These are phyloP conservation scores for Amanita exitialis DNA, from an alignment of 768 basidiomycete species.

Conservation along the genomic window DNA sequence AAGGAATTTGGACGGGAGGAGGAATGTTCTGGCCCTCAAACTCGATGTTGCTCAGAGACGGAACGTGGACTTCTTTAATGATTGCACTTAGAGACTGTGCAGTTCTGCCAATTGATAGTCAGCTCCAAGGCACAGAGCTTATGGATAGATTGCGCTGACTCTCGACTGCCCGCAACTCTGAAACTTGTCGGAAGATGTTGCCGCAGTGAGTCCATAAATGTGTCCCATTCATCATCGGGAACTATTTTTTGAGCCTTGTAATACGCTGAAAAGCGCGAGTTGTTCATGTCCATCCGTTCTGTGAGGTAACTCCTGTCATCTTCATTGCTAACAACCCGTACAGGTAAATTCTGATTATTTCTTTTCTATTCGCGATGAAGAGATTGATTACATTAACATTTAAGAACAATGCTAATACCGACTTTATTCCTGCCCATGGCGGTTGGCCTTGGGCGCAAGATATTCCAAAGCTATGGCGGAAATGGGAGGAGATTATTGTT, in stretches of 20 bases:
- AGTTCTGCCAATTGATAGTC: slow-evolving; percentile 27
- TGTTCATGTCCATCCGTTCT: slow-evolving; percentile 36
- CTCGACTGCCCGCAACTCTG: slow-evolving; percentile 79
- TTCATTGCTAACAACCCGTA: not conserved
- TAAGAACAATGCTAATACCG: not conserved
- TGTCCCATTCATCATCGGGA: slow-evolving; percentile 69
- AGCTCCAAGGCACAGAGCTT: not conserved
- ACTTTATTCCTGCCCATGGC: slow-evolving; percentile 5
- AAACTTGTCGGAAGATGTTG: slow-evolving; percentile 88
- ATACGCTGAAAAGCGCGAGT: slow-evolving; percentile 56
- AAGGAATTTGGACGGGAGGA: slow-evolving; percentile 77
- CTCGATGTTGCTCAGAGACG: slow-evolving; percentile 55
- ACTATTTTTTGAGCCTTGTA: slow-evolving; percentile 73
- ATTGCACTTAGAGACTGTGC: slow-evolving; percentile 69
- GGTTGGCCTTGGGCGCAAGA: not conserved
- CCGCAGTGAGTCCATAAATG: slow-evolving; percentile 54
- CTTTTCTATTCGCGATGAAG: not conserved
- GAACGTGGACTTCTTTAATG: slow-evolving; percentile 73
- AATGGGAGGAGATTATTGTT: too few relatives aligned
- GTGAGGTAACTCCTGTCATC: not conserved
- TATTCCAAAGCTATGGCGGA: too few relatives aligned
- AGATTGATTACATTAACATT: not conserved
- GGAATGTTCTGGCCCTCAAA: slow-evolving; percentile 71
- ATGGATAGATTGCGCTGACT: slow-evolving; percentile 34
- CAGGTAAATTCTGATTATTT: not conserved